These are phyloP conservation scores for Sesbania bispinosa DNA, from an alignment of 306 rosid genomes.

Conservation along the genomic window DNA sequence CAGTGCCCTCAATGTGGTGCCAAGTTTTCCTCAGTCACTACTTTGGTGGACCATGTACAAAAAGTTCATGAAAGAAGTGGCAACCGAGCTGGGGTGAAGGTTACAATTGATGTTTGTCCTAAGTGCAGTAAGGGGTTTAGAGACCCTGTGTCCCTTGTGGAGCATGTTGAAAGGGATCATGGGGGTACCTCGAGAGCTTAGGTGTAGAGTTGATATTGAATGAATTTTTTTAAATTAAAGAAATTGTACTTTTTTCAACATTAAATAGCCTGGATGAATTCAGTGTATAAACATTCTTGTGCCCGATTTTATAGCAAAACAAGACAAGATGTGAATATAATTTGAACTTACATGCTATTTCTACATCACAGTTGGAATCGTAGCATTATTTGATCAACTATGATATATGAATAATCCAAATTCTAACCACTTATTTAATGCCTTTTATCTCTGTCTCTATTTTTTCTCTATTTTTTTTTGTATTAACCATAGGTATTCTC, in stretches of 20 bases:
- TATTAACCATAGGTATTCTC: too few species aligned
- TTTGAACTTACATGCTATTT: not conserved
- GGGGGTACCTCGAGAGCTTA: conserved; percentile 60
- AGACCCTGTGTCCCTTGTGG: conserved; percentile 67
- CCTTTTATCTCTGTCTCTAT: too few species aligned
- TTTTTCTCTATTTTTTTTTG: too few species aligned
- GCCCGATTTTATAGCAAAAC: not conserved
- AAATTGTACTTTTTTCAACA: not conserved
- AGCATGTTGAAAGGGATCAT: conserved; percentile 84
- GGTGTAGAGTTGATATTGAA: not conserved
- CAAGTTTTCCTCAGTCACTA: conserved; percentile 54
- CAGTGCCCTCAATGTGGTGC: conserved; percentile 72
- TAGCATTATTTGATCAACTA: not conserved
- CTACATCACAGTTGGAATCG: not conserved
- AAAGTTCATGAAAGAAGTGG: conserved; percentile 59
- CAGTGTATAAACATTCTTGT: not conserved
- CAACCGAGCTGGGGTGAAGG: conserved; percentile 41
- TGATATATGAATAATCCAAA: too few species aligned
- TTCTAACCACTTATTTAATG: too few species aligned
- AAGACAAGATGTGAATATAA: not conserved
- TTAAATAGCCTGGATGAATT: not conserved
- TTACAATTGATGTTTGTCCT: conserved; percentile 67
- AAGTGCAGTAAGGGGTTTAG: conserved; percentile 76
- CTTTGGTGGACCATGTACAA: conserved; percentile 67
- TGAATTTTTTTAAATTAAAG: not conserved